Conservation (phyloP, 441 rosid genomes). For the Rhodomyrtus psidioides region DNA sequence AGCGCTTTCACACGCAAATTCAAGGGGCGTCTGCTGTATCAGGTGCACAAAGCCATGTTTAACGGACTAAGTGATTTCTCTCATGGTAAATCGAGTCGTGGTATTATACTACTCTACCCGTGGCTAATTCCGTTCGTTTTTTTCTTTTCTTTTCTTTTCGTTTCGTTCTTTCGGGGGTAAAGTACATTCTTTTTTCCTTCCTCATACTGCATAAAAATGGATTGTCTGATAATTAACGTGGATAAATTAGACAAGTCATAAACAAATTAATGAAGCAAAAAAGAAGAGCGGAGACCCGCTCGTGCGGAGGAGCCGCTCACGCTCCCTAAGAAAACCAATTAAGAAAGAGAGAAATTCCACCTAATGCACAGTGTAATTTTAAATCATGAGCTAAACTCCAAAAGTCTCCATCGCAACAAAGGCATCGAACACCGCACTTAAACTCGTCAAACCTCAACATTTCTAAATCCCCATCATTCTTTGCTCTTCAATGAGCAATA, state of each 20-base stretch:
- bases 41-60: background rate
- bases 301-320: conserved; percentile 52
- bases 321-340: conserved; percentile 7
- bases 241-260: conserved; percentile 11
- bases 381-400: conserved; percentile 9
- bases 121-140: background rate
- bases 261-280: background rate
- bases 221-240: background rate
- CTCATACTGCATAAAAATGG: background rate
- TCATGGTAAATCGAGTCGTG: background rate
- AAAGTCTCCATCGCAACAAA: conserved; percentile 5
- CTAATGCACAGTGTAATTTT: background rate
- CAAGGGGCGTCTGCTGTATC: background rate
- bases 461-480: background rate
- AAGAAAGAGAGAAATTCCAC: background rate
- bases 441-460: conserved; percentile 3
- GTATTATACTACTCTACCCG: background rate
- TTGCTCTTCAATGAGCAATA: background rate
- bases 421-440: conserved; percentile 3
- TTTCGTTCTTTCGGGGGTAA: background rate
- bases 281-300: conserved; percentile 49
- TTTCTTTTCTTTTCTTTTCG: background rate
- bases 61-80: background rate
- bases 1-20: background rate
- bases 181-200: background rate